A percentile compares a stretch with the other conserved stretches of the same genome.
Conservation (phyloP, 139 green algal species). For the Protoeuglena noctilucae region DNA sequence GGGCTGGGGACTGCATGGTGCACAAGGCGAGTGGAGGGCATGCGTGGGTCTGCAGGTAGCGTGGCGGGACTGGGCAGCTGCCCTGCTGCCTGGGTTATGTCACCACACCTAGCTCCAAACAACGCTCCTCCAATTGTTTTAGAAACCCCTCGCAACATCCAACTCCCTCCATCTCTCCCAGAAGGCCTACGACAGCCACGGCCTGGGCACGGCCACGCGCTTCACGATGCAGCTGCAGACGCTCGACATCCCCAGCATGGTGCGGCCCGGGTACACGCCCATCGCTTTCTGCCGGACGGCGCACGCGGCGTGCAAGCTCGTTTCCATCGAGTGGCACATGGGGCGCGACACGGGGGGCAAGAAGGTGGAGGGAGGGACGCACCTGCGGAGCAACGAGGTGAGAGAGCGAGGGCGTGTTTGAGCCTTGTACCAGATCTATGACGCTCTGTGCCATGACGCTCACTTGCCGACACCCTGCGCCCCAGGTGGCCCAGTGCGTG, state of each 20-base stretch:
- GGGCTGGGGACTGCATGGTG: constrained; percentile 79
- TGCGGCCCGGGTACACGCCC: constrained; percentile 76
- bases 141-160: no score
- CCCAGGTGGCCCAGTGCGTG: constrained; percentile 67
- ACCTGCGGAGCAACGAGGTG: constrained; percentile 84
- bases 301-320: constrained; percentile 67
- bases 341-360: constrained; percentile 88
- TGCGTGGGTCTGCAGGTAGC: no score
- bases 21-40: constrained; percentile 78
- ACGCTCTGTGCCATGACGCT: no score
- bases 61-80: no score
- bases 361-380: constrained; percentile 66
- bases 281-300: constrained; percentile 81
- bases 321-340: constrained; percentile 73
- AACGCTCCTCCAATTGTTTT: no score
- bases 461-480: no score
- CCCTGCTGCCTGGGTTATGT: no score
- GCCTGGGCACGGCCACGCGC: constrained; percentile 54
- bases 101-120: no score
- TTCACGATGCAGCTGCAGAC: constrained; percentile 77
- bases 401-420: no score
- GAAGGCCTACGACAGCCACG: no score
- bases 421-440: no score
- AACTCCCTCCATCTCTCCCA: no score
- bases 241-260: constrained; percentile 77